Evolutionary conservation across 108 stramenopile species (phyloP), one percentile per base, ranked within the genome.

Genomic region (Mediolabrus comicus): DNA sequence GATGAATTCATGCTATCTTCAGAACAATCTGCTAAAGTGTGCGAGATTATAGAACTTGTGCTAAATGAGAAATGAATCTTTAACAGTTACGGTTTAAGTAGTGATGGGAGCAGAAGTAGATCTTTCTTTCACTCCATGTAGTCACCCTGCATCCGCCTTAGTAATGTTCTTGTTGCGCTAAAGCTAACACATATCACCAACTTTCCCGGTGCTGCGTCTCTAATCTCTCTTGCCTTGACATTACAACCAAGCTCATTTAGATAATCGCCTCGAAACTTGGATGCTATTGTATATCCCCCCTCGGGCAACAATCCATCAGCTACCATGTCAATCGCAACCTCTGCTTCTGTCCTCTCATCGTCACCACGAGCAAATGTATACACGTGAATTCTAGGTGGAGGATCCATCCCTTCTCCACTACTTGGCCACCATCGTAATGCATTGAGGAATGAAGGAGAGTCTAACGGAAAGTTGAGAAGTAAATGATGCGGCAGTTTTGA

Each of bases 121-220:
- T 11, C 11, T 10, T 13, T 38, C 10, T 10, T 38, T 38, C 36
- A 13, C 9, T 27, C 5, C 27, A 57, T 33, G 25, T 11, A 92
- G 59, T 90, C 87, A 13, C 91, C 89, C 59, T 94, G 92, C 86
- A 94, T 91, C 16, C 77, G 65, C 39, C 83, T 63, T 16, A 94
- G 74, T 36, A 94, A 67, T 43, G 73, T 64, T 8, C 84, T 62
- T 14, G 90, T 90, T 6, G 82, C 79, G n/a, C 62, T 72, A 59
- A 95, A 95, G 68, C 84, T 89, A 35, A 95, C 94, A 52, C 94
- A 95, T 46, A 91, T 76, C 1, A 95, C 91, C 28, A 87, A 66
- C 73, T 95, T 95, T 39, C 89, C 88, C 3, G 94, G 94, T 26
- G 91, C 91, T 4, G 90, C 91, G 80, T 95, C 94, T 36, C 94